Percentiles rank a stretch among this genome's conserved stretches.
These are phyloP conservation scores for Vigna angularis DNA, from an alignment of 306 rosid genomes.

Conservation along the genomic window DNA sequence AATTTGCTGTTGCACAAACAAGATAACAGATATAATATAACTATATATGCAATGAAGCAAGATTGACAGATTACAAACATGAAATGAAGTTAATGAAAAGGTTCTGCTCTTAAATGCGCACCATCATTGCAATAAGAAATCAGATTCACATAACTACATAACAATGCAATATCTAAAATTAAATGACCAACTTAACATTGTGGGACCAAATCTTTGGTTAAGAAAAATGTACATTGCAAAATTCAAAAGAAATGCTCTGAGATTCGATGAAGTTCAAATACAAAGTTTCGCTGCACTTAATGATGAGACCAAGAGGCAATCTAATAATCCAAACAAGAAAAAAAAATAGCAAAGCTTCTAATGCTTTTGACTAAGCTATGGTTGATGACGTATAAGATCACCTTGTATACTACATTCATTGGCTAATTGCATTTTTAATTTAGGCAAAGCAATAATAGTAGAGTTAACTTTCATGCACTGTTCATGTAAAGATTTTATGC, in stretches of 20 bases:
- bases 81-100: background rate
- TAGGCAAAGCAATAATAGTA: background rate
- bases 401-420: conserved; percentile 4
- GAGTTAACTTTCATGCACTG: background rate
- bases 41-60: background rate
- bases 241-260: conserved; percentile 1
- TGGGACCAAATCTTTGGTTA: background rate
- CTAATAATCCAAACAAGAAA: conserved; percentile 9
- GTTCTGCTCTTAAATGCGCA: conserved; percentile 29
- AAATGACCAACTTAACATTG: background rate
- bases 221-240: background rate
- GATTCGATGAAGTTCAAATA: conserved; percentile 6
- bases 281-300: background rate
- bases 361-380: conserved; percentile 15
- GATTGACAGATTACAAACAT: too few species aligned
- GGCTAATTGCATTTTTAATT: background rate
- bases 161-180: conserved; percentile 21
- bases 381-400: background rate
- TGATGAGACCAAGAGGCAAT: too few species aligned
- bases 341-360: conserved; percentile 14
- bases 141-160: background rate
- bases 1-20: background rate
- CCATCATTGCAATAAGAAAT: background rate
- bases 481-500: background rate
- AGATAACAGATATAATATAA: background rate